phyloP scores from a whole-genome alignment of 225 moss, liverwort and hornwort genomes.

The Climacium dendroides region DNA sequence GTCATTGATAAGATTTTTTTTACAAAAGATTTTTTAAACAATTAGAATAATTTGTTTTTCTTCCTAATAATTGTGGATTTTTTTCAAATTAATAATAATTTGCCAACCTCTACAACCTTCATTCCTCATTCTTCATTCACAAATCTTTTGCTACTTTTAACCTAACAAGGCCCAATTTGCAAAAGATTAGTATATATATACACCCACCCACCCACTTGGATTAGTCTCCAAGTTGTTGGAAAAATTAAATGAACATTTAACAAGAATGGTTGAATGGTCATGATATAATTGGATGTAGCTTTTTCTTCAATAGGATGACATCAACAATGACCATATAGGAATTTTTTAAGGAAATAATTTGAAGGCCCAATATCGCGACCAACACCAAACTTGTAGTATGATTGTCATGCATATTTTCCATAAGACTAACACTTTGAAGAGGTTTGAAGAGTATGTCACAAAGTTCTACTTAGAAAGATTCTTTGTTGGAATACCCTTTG shows the following conservation, averaged over 20 bases:
- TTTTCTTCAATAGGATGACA: not conserved
- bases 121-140: rapidly evolving
- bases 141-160: not conserved
- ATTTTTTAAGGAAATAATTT: not conserved
- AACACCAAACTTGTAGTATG: rapidly evolving
- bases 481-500: not conserved
- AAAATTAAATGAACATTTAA: not conserved
- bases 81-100: not conserved
- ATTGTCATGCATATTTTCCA: not conserved
- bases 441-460: rapidly evolving
- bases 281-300: not conserved
- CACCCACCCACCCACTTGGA: too few relatives aligned
- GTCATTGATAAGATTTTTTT: not conserved
- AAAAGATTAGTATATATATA: not conserved
- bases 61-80: rapidly evolving
- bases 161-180: not conserved
- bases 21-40: not conserved
- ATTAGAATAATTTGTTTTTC: not conserved
- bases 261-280: rapidly evolving
- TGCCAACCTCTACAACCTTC: not conserved
- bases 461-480: not conserved
- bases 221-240: not conserved
- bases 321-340: rapidly evolving
- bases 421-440: not conserved
- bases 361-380: rapidly evolving